These are phyloP conservation scores for Hanseniaspora taiwanica DNA, from an alignment of 805 yeast genomes.

Conservation along the genomic window DNA sequence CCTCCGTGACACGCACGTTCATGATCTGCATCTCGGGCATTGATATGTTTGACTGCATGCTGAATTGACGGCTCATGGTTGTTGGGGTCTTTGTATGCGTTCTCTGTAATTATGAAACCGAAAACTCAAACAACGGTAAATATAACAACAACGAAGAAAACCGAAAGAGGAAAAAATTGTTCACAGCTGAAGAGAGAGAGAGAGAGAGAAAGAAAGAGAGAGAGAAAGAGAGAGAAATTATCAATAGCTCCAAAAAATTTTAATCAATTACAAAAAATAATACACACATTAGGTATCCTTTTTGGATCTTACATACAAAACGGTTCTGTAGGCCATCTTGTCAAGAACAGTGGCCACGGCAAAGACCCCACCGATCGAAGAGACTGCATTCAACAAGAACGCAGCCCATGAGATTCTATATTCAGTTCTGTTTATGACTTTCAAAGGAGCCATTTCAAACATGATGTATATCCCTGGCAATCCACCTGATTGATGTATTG, in stretches of 20 bases:
- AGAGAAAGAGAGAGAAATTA: no score
- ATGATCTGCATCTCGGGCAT: constrained; percentile 23
- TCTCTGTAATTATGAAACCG: neutral
- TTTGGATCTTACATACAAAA: constrained; percentile 56
- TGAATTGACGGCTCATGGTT: neutral
- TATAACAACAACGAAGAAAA: neutral
- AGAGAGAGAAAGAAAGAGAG: neutral
- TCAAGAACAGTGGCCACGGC: constrained; percentile 87
- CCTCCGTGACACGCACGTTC: constrained; percentile 48
- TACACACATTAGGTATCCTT: constrained; percentile 35
- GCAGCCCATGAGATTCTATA: constrained; percentile 64
- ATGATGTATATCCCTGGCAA: constrained; percentile 78
- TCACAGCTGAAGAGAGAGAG: neutral
- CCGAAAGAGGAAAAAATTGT: neutral
- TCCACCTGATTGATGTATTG: constrained; percentile 74
- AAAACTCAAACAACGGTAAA: no score
- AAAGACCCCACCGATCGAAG: constrained; percentile 85
- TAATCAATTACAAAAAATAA: no score
- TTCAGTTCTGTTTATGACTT: constrained; percentile 72
- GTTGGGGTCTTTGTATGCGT: neutral
- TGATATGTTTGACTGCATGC: neutral
- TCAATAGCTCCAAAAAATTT: no score
- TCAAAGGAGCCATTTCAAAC: constrained; percentile 87
- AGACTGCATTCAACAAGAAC: constrained; percentile 66
- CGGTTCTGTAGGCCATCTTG: constrained; percentile 80